Conservation (phyloP, 257 asterid species). For the Plantago major region DNA sequence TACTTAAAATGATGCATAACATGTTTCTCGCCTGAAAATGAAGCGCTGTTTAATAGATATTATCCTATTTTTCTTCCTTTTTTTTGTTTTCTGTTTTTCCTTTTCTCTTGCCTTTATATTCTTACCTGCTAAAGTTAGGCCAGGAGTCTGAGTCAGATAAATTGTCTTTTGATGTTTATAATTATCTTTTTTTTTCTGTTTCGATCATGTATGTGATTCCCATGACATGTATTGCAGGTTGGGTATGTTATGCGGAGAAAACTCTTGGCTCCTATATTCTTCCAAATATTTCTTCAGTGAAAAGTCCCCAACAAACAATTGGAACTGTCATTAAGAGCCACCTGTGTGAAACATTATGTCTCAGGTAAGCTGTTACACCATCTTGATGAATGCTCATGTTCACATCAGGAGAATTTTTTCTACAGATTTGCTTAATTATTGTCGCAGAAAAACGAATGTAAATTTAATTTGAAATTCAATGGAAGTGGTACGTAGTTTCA, state of each 20-base stretch:
- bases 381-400: background rate
- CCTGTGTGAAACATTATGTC: constrained; percentile 45
- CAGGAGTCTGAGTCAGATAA: background rate
- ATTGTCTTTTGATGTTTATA: constrained; percentile 3
- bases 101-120: no score
- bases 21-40: background rate
- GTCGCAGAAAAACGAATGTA: no score
- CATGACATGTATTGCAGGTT: constrained; percentile 56
- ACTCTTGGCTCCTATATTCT: constrained; percentile 89
- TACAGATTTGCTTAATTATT: no score
- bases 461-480: no score
- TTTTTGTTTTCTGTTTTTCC: background rate
- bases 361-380: constrained; percentile 59
- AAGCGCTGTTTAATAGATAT: background rate
- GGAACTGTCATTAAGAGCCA: constrained; percentile 78
- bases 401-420: no score
- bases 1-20: background rate
- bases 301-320: constrained; percentile 95
- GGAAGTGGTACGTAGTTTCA: background rate
- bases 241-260: constrained; percentile 99
- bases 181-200: background rate
- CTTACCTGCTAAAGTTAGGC: background rate
- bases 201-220: constrained; percentile 3
- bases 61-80: background rate
- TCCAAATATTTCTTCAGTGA: constrained; percentile 90